A percentile compares a stretch with the other conserved stretches of the same genome.
Conservation (phyloP, 768 basidiomycete species). For the Suillus lakei region DNA sequence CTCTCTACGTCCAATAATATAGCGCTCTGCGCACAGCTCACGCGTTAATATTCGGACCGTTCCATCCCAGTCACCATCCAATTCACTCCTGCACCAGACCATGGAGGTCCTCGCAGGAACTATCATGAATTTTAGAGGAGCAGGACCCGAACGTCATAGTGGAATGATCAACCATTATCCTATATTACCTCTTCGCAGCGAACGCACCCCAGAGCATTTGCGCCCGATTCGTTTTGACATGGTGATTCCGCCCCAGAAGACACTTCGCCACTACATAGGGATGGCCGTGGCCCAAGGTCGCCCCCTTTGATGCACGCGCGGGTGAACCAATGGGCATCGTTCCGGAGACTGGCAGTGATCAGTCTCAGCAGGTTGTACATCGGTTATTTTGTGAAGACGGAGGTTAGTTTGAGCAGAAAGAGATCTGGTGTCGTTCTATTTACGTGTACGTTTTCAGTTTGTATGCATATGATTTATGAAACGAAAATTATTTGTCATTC, state of each 20-base stretch:
- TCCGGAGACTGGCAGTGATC: constrained; percentile 9
- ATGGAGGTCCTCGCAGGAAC: background rate
- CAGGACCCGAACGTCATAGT: background rate
- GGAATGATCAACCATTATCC: constrained; percentile 7
- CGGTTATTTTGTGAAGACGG: background rate
- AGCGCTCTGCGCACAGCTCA: constrained; percentile 6
- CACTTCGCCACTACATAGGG: constrained; percentile 2
- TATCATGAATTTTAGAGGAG: background rate
- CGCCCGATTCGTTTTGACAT: constrained; percentile 17
- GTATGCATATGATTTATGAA: constrained; percentile 6
- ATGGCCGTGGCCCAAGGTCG: constrained; percentile 11
- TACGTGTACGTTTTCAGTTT: background rate
- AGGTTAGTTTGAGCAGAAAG: background rate
- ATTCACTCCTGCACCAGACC: background rate
- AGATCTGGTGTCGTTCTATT: background rate
- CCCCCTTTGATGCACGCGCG: constrained; percentile 16
- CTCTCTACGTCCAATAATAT: constrained; percentile 3
- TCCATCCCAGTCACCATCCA: background rate
- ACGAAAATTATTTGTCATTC: background rate
- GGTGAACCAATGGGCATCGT: constrained; percentile 3
- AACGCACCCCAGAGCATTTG: constrained; percentile 8
- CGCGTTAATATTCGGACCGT: constrained; percentile 3
- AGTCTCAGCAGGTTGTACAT: background rate
- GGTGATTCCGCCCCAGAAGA: background rate
- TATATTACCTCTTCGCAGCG: constrained; percentile 4